These are phyloP conservation scores for Oryza meridionalis DNA, from an alignment of 176 grass and related monocot species.

Conservation along the genomic window DNA sequence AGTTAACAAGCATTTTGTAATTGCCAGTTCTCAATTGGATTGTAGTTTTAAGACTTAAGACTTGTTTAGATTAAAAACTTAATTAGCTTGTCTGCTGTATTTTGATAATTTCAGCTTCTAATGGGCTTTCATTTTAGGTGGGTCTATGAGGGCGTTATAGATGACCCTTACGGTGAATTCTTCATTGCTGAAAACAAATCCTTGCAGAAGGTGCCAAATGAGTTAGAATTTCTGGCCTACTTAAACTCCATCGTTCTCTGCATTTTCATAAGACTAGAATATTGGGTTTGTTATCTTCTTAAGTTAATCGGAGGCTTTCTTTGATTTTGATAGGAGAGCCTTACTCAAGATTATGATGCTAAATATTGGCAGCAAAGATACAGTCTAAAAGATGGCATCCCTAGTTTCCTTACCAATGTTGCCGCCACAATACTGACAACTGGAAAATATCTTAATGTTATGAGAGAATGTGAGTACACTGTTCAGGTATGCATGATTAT, in stretches of 20 bases:
- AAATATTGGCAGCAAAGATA: constrained; percentile 98
- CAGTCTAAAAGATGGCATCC: constrained; percentile 91
- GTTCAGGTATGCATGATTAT: constrained; percentile 70
- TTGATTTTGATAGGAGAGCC: constrained; percentile 73
- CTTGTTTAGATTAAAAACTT: background rate
- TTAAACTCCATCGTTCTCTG: constrained; percentile 28
- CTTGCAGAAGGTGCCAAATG: constrained; percentile 72
- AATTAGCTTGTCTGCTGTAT: constrained; percentile 22
- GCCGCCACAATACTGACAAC: constrained; percentile 86
- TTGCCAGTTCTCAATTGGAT: constrained; percentile 12
- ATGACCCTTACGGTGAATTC: constrained; percentile 98
- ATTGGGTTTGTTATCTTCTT: background rate
- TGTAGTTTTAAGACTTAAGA: constrained; percentile 4
- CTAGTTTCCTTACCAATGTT: constrained; percentile 92
- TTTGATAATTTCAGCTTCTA: constrained; percentile 29
- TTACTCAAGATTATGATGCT: constrained; percentile 89
- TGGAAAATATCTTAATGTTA: constrained; percentile 97
- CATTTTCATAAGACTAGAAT: constrained; percentile 35
- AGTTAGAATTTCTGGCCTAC: constrained; percentile 20
- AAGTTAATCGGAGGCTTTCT: constrained; percentile 29
- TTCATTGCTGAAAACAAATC: constrained; percentile 99
- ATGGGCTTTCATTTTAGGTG: constrained; percentile 60
- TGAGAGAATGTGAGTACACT: constrained; percentile 96
- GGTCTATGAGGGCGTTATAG: constrained; percentile 98
- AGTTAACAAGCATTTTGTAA: constrained; percentile 1